Percentiles rank a stretch among this genome's conserved stretches.
Evolutionary conservation across 805 yeast genomes (phyloP).

Genomic region (Cephaloascus fragrans): DNA sequence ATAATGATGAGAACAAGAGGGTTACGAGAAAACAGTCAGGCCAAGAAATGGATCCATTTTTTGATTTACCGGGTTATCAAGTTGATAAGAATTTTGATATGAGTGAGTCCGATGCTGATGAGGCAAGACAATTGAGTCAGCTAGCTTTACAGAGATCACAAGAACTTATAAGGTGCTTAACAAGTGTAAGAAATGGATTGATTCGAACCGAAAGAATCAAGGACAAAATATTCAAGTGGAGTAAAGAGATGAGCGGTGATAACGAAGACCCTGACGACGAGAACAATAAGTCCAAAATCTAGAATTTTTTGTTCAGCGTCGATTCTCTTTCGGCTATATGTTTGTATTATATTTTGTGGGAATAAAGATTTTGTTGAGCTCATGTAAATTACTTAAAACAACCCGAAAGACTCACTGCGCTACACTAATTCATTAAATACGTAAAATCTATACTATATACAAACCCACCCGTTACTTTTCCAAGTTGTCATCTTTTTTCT

Average conservation of each 20-base stretch:
- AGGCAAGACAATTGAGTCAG: conserved; percentile 63
- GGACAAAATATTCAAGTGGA: conserved; percentile 69
- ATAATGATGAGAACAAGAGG: conserved; percentile 5
- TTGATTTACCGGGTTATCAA: conserved; percentile 45
- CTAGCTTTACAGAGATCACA: conserved; percentile 75
- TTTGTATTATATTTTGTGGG: too few relatives aligned
- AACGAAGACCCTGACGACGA: conserved; percentile 19
- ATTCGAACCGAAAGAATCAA: conserved; percentile 72
- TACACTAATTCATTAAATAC: too few relatives aligned
- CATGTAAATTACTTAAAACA: too few relatives aligned
- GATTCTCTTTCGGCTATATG: too few relatives aligned
- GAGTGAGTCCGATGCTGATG: conserved; percentile 49
- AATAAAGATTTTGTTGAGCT: too few relatives aligned
- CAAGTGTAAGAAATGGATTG: conserved; percentile 64
- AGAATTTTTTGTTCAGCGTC: too few relatives aligned
- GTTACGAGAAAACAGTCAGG: conserved; percentile 1
- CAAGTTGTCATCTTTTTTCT: too few relatives aligned
- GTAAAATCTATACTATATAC: too few relatives aligned
- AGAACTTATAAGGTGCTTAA: conserved; percentile 75
- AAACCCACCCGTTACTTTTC: neutral
- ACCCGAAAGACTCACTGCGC: too few relatives aligned
- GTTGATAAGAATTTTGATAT: conserved; percentile 39
- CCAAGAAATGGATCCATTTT: conserved; percentile 48
- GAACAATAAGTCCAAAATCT: conserved; percentile 8
- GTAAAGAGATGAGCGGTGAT: conserved; percentile 70